phyloP scores from a whole-genome alignment of 2,329 filamentous ascomycete genomes.

The Colletotrichum simmondsii region DNA sequence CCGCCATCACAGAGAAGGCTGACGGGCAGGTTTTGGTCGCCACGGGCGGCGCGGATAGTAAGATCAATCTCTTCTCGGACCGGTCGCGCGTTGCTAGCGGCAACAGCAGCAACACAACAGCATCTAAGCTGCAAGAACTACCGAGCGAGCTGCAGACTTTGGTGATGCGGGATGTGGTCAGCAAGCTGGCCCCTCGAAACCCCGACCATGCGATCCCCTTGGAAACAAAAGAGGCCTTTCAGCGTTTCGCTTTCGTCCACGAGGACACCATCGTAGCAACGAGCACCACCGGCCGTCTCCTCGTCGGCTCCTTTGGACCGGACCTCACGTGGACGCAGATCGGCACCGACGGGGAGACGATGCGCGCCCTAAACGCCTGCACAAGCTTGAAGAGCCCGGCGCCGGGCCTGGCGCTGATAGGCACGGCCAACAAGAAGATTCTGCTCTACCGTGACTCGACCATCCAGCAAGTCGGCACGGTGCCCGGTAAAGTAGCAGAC shows the following conservation, averaged over 20 bases:
- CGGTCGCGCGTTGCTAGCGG: not conserved
- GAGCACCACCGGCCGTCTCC: conserved; percentile 70
- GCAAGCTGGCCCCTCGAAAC: conserved; percentile 35
- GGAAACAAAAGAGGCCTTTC: conserved; percentile 58
- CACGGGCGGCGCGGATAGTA: conserved; percentile 89
- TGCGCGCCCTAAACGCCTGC: conserved; percentile 55
- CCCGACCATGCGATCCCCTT: conserved; percentile 42
- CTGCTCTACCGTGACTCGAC: conserved; percentile 53
- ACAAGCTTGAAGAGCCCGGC: conserved; percentile 57
- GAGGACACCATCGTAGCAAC: conserved; percentile 63
- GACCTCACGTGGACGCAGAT: conserved; percentile 57
- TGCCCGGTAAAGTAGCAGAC: conserved; percentile 62
- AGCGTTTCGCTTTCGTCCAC: conserved; percentile 72
- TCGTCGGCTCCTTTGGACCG: conserved; percentile 54
- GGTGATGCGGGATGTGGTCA: conserved; percentile 47
- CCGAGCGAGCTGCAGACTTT: conserved; percentile 38
- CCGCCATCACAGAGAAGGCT: conserved; percentile 54
- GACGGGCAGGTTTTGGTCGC: conserved; percentile 59
- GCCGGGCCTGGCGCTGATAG: conserved; percentile 55
- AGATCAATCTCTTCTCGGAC: conserved; percentile 61
- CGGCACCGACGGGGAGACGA: conserved; percentile 44
- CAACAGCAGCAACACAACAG: too few species aligned
- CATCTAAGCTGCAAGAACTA: not conserved
- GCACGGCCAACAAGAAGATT: conserved; percentile 59
- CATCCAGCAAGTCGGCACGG: conserved; percentile 48